Percentiles rank a stretch among this genome's conserved stretches.
phyloP scores from a whole-genome alignment of 352 stramenopile genomes.

The Peronospora destructor region DNA sequence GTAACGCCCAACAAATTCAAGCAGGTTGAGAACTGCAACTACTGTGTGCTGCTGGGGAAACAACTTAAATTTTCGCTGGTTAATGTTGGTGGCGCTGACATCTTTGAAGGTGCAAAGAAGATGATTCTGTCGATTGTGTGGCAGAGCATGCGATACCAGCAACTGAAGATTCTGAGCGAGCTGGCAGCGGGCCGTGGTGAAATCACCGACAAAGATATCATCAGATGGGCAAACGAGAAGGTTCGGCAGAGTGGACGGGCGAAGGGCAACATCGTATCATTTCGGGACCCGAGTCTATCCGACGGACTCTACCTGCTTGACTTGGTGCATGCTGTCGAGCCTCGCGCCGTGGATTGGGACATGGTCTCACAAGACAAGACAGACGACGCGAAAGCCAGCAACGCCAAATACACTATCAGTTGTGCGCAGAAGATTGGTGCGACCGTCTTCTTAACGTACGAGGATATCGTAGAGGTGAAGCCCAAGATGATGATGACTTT shows the following conservation, averaged over 20 bases:
- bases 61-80: conserved; percentile 86
- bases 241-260: conserved; percentile 63
- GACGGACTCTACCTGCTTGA: conserved; percentile 84
- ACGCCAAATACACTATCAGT: conserved; percentile 90
- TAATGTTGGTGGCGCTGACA: conserved; percentile 88
- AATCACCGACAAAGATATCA: conserved; percentile 80
- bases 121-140: conserved; percentile 91
- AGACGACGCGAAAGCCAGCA: conserved; percentile 84
- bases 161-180: conserved; percentile 76
- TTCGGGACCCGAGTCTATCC: conserved; percentile 73
- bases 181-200: conserved; percentile 39
- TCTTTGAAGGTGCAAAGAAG: conserved; percentile 90
- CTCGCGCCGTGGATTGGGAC: conserved; percentile 88
- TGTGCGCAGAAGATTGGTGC: conserved; percentile 90
- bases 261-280: conserved; percentile 73
- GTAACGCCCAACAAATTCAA: conserved; percentile 87
- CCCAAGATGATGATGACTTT: conserved; percentile 91
- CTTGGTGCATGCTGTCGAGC: conserved; percentile 81
- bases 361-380: conserved; percentile 50
- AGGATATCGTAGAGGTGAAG: conserved; percentile 92
- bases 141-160: conserved; percentile 91
- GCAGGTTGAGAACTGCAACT: conserved; percentile 87
- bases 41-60: conserved; percentile 79
- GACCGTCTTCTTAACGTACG: conserved; percentile 88
- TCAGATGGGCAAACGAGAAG: conserved; percentile 80